A percentile compares a stretch with the other conserved stretches of the same genome.
Evolutionary conservation across 1,284 basidiomycete genomes (phyloP).

Genomic region (Lentinula novae-zelandiae): DNA sequence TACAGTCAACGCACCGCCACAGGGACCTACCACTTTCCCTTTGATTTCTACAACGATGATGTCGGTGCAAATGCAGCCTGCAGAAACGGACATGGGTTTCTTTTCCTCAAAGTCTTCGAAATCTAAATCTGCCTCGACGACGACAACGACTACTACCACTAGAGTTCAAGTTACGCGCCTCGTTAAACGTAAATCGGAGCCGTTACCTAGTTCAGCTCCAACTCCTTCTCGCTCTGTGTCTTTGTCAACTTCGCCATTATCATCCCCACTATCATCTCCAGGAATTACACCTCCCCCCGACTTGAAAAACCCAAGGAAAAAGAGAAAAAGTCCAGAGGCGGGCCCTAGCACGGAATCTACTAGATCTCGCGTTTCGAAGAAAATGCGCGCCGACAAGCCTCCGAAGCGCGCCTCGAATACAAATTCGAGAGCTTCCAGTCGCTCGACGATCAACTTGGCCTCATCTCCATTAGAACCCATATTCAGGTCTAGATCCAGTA

Average conservation of each 20-base stretch:
- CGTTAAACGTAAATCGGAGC: background rate
- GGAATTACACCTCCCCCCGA: conserved; percentile 7
- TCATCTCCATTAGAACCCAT: conserved; percentile 43
- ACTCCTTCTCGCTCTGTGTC: conserved; percentile 21
- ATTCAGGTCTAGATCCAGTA: conserved; percentile 41
- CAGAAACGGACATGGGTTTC: conserved; percentile 1
- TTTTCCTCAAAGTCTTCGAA: conserved; percentile 1
- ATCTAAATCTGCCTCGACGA: background rate
- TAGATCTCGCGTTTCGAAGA: conserved; percentile 29
- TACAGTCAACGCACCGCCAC: background rate
- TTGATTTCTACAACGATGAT: background rate
- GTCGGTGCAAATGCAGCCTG: background rate
- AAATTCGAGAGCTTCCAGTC: conserved; percentile 36
- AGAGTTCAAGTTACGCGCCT: background rate
- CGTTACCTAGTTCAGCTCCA: conserved; percentile 11
- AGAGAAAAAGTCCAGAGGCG: conserved; percentile 14
- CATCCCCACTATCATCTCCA: conserved; percentile 28
- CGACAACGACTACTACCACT: background rate
- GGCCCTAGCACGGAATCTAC: conserved; percentile 6
- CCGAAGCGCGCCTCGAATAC: conserved; percentile 30
- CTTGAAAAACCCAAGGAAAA: conserved; percentile 30
- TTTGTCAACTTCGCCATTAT: conserved; percentile 20
- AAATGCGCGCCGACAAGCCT: conserved; percentile 30
- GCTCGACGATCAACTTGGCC: conserved; percentile 28
- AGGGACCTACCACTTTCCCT: background rate